Evolutionary conservation across 2,329 filamentous ascomycete genomes (phyloP).

Genomic region (Emmonsiellopsis sp.): DNA sequence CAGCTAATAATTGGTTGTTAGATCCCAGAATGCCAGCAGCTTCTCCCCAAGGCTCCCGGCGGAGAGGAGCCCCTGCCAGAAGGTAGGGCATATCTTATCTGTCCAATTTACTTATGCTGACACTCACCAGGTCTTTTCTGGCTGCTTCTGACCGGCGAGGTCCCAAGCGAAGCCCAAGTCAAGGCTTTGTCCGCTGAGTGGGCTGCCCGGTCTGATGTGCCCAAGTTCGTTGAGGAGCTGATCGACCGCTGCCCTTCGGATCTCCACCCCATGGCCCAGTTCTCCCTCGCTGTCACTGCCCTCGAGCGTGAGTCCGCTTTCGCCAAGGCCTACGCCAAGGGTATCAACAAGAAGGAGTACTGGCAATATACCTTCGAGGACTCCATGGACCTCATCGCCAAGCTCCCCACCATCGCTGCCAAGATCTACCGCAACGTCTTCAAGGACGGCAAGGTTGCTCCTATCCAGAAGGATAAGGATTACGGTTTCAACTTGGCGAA

Average conservation of each 20-base stretch:
- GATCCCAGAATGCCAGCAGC: constrained; percentile 96
- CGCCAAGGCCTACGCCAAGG: constrained; percentile 97
- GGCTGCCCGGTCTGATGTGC: constrained; percentile 93
- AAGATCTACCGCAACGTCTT: constrained; percentile 99
- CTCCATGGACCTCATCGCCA: constrained; percentile 98
- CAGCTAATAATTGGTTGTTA: constrained; percentile 22
- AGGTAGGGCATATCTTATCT: constrained; percentile 43
- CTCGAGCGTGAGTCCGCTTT: constrained; percentile 98
- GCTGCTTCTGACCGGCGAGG: constrained; percentile 96
- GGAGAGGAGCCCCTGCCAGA: constrained; percentile 96
- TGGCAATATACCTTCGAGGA: constrained; percentile 99
- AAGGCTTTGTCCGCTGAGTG: constrained; percentile 96
- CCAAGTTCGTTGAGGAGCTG: constrained; percentile 98
- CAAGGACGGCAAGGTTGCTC: constrained; percentile 97
- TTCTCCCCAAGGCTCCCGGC: constrained; percentile 93
- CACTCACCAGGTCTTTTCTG: constrained; percentile 75
- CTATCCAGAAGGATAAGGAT: constrained; percentile 98
- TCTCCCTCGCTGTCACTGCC: constrained; percentile 93
- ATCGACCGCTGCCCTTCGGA: constrained; percentile 99
- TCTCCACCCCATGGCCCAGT: constrained; percentile 99
- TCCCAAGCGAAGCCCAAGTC: constrained; percentile 96
- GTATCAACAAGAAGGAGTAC: constrained; percentile 99
- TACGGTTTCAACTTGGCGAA: constrained; percentile 99
- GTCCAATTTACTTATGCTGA: constrained; percentile 7
- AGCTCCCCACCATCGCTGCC: constrained; percentile 94